These are phyloP conservation scores for Neltuma alba DNA, from an alignment of 306 rosid genomes.

Conservation along the genomic window DNA sequence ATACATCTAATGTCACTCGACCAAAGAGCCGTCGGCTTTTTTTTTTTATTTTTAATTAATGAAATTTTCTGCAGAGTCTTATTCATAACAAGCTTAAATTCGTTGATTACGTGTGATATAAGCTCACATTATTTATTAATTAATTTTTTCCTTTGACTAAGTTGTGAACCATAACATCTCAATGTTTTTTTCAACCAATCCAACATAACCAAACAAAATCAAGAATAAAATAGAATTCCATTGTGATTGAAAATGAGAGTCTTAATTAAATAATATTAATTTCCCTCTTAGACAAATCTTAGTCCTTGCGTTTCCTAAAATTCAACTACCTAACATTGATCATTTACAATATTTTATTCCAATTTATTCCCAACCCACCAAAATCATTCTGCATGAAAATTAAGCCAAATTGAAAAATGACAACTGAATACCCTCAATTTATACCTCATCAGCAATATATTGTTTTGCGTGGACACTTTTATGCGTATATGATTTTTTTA, in stretches of 20 bases:
- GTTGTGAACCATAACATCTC: neutral
- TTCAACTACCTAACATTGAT: conserved; percentile 11
- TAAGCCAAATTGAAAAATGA: conserved; percentile 18
- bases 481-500: neutral
- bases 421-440: neutral
- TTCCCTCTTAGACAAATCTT: conserved; percentile 14
- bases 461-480: conserved; percentile 2
- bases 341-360: conserved; percentile 13
- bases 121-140: neutral
- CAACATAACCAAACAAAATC: conserved; percentile 14
- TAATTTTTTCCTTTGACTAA: neutral
- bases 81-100: neutral
- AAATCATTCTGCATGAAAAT: neutral
- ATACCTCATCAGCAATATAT: conserved; percentile 13
- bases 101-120: neutral
- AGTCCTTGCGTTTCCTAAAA: neutral
- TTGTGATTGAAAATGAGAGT: conserved; percentile 22
- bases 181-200: conserved; percentile 11
- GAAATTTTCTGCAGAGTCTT: neutral
- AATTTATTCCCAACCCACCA: neutral
- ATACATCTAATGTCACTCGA: neutral
- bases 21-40: neutral
- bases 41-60: too few species aligned
- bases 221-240: neutral
- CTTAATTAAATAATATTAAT: neutral